Percentiles rank a stretch among this genome's conserved stretches.
These are phyloP conservation scores for Magnolia officinalis DNA, from an alignment of 164 flowering plant genomes.

Conservation along the genomic window DNA sequence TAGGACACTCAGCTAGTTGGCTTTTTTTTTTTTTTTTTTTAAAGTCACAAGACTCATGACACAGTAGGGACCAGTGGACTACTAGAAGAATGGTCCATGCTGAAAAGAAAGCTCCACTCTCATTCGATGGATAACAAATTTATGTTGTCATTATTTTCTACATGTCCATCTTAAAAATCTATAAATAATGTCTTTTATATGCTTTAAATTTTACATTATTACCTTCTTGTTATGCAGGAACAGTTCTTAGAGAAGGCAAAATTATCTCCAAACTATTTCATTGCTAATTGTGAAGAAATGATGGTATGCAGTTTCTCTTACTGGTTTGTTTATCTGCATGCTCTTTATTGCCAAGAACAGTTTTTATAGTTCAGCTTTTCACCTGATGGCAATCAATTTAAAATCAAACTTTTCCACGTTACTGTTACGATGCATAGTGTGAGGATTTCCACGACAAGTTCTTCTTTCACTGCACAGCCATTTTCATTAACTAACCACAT, in stretches of 20 bases:
- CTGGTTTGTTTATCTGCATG: conserved; percentile 4
- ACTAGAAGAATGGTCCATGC: neutral
- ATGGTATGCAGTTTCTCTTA: conserved; percentile 48
- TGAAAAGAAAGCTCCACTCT: neutral
- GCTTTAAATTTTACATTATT: neutral
- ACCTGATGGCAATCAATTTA: neutral
- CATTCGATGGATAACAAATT: neutral
- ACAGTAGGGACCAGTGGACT: neutral
- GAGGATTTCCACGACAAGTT: neutral
- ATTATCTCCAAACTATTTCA: conserved; percentile 75
- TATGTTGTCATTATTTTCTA: neutral
- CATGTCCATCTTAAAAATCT: no score
- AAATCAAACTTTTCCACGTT: neutral
- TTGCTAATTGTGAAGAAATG: conserved; percentile 66
- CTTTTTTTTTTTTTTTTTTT: no score
- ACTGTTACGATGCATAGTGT: neutral
- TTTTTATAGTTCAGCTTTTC: neutral
- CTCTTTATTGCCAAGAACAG: neutral
- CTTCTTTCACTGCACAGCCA: neutral
- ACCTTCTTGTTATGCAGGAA: conserved; percentile 42
- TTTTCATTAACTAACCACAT: neutral
- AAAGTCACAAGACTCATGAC: no score
- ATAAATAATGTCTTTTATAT: neutral
- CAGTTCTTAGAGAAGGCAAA: conserved; percentile 76
- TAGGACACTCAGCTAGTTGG: no score